Base-by-base conservation (phyloP, 345 rosid species). In the Adansonia digitata region DNA sequence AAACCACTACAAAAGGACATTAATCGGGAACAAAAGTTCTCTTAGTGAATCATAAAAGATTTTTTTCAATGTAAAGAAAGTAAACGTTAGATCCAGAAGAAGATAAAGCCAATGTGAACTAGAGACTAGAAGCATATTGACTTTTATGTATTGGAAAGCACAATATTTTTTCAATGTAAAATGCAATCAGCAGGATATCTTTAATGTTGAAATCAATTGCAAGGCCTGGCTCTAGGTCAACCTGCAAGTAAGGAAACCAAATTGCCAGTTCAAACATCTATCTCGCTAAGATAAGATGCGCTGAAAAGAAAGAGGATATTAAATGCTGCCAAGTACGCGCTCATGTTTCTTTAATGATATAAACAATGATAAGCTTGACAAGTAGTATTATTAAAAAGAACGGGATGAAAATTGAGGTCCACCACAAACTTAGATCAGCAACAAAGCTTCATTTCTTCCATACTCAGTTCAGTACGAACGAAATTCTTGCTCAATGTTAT, bases 171-270 rank as follows among this genome's bases (percentile, higher is more conserved):
- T 17, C 13, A 60, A 67, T 39, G 17, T 26, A 37, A 74, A 62
- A 77, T 34, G 68, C 35, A 49, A 51, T 49, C 42, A 60, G 26
- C 26, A 91, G 99, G 99, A 93, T 95, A 93, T 95, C 97, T 84
- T 87, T 83, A 77, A 93, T 83, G 77, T 76, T 82, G 84, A 85
- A 95, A 82, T 90, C 94, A 85, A 95, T 91, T 65, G 93, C 97
- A 82, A 95, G 90, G 68, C 92, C 88, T 26, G 86, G 89, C 84
- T 90, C 94, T 31, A 84, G 77, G 73, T 86, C 89, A 75, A 85
- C 83, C 98, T 93, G 99, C 88, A 84, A 45, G 70, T 78, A 74
- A 77, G 37, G 72, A 73, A 73, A 67, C 20, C 46, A 80, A 63
- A 78, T 27, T 52, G 60, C 75, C 53, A 75, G 77, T 63, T 70